Base-by-base conservation (phyloP, 345 rosid genomes). In the Citrus reticulata region DNA sequence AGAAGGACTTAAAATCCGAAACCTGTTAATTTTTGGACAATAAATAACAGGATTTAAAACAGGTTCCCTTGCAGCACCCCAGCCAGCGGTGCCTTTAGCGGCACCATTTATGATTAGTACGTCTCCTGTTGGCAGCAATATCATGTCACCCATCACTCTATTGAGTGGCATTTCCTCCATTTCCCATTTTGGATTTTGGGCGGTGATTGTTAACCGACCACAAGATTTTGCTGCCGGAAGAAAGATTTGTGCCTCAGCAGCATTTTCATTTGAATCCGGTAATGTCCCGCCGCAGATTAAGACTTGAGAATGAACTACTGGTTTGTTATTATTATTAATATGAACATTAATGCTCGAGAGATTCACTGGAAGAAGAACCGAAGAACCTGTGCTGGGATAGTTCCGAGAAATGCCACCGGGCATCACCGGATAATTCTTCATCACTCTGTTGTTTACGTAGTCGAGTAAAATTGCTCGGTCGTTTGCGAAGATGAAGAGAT, bases 381-480 rank as follows among this genome's bases (percentile, higher is more conserved):
- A 83, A 2, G 92, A 87, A 6, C 92, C 92, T 5, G 91, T 88
- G 29, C 89, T 86, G 9, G 92, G 92, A 77, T 89, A 90, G 72
- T 79, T 83, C 34, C 91, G 81, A 0, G 92, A 86, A 70, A 81
- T 81, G 27, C 86, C 86, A 5, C 88, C 94, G 4, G 89, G 88
- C 68, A 89, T 79, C 37, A 82, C 70, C 35, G 92, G 91, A 77
- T 85, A 90, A 0, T 70, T 80, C 67, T 42, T 82, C 58, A 87
- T 68, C 27, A 87, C 86, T 66, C 27, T 57, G 62, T 83, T 57
- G 24, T 75, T 81, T 16, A 14, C 72, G 70, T 86, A 87, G 68
- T 91, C 87, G 37, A 85, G 84, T 14, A 86, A 35, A 2, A 91
- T 77, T 1, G 92, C 89, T 10, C 81, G 85, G 39, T 84, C 80